Percentiles rank a stretch among this genome's conserved stretches.
These are phyloP conservation scores for Amanita pallidorosea DNA, from an alignment of 768 basidiomycete species.

Conservation along the genomic window DNA sequence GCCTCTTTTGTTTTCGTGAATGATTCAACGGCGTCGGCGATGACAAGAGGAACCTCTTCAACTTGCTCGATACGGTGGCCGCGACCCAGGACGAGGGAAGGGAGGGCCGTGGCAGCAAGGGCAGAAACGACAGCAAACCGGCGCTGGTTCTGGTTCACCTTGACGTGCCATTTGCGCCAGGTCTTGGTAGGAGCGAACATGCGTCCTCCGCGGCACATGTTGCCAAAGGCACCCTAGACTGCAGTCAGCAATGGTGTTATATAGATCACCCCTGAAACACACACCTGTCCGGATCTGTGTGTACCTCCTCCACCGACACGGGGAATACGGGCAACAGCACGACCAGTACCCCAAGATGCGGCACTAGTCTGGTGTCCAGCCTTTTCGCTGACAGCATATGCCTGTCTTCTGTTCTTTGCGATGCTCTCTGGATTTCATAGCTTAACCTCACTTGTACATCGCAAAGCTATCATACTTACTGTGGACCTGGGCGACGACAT, in stretches of 20 bases:
- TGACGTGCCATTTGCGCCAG: slow-evolving; percentile 99
- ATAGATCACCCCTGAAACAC: slow-evolving; percentile 10
- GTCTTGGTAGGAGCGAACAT: slow-evolving; percentile 99
- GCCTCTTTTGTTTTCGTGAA: slow-evolving; percentile 97
- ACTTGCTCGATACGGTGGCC: slow-evolving; percentile 98
- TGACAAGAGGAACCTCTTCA: slow-evolving; percentile 91
- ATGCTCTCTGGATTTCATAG: slow-evolving; percentile 64
- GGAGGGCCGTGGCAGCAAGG: slow-evolving; percentile 93
- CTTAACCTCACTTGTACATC: background rate
- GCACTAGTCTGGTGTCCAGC: slow-evolving; percentile 99
- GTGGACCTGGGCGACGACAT: slow-evolving; percentile 98
- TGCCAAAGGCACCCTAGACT: slow-evolving; percentile 89
- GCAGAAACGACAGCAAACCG: slow-evolving; percentile 97
- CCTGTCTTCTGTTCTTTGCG: slow-evolving; percentile 96
- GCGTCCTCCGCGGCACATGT: slow-evolving; percentile 99
- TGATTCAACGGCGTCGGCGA: slow-evolving; percentile 70
- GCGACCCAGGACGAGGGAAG: slow-evolving; percentile 96
- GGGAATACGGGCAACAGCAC: slow-evolving; percentile 99
- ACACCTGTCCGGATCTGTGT: slow-evolving; percentile 92
- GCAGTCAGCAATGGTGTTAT: slow-evolving; percentile 2
- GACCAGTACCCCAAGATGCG: slow-evolving; percentile 99
- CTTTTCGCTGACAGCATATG: slow-evolving; percentile 94
- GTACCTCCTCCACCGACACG: slow-evolving; percentile 99
- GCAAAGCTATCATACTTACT: slow-evolving; percentile 48
- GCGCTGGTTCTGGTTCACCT: slow-evolving; percentile 98